These are phyloP conservation scores for Chloris gayana DNA, from an alignment of 176 grass and related monocot genomes.

Conservation along the genomic window DNA sequence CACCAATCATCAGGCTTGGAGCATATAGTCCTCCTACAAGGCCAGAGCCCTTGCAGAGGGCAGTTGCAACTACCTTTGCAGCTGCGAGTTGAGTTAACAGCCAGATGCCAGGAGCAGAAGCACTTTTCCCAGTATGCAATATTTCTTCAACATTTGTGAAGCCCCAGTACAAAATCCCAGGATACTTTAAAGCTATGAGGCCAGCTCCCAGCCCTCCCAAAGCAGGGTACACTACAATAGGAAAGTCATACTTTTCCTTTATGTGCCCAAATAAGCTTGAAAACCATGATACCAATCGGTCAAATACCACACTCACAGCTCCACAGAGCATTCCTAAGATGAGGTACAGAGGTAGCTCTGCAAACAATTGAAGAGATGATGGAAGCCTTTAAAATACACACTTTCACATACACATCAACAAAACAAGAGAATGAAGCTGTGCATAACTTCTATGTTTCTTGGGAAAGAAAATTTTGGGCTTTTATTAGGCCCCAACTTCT, in stretches of 20 bases:
- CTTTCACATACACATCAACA: conserved; percentile 3
- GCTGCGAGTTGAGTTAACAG: conserved; percentile 86
- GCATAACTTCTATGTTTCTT: not conserved
- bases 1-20: conserved; percentile 95
- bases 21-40: conserved; percentile 96
- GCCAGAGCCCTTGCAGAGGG: conserved; percentile 96
- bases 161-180: conserved; percentile 95
- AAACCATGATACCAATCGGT: conserved; percentile 71
- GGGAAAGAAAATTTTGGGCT: not conserved
- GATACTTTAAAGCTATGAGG: conserved; percentile 95
- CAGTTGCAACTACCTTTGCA: conserved; percentile 91
- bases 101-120: conserved; percentile 95
- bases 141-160: conserved; percentile 99
- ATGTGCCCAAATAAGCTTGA: conserved; percentile 69
- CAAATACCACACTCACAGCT: conserved; percentile 85
- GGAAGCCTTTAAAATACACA: conserved; percentile 11
- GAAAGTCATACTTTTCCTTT: conserved; percentile 74
- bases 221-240: conserved; percentile 80
- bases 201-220: conserved; percentile 93
- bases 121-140: conserved; percentile 89
- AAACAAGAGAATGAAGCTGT: conserved; percentile 8
- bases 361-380: conserved; percentile 31
- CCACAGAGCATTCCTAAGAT: conserved; percentile 96
- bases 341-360: conserved; percentile 92
- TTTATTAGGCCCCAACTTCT: not conserved